Evolutionary conservation across 2,329 filamentous ascomycete species (phyloP), one percentile per base, ranked within the genome.

Genomic region (Zasmidium angulare): DNA sequence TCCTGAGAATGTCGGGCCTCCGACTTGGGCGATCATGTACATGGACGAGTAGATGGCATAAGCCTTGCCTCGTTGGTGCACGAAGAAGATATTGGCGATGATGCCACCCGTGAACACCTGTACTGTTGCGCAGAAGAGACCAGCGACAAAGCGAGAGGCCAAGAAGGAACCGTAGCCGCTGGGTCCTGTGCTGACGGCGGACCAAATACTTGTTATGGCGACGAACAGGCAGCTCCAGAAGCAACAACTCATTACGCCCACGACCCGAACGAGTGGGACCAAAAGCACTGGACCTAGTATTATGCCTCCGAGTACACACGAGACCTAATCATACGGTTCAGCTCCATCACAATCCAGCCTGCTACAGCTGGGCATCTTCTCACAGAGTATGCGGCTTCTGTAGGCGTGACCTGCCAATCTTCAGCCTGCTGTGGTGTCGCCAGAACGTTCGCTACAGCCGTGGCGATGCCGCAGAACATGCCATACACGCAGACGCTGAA

Each of bases 21-120:
- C 54, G 23, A 56, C 54, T 7, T 36, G 24, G 11, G 31, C 54
- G 20, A 56, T 26, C 21, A 50, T 31, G 46, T 50, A 56, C 22
- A 50, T 22, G 20, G 54, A 26, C 17, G 31, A 50, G 23, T 50
- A 43, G 29, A 56, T 43, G 46, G 46, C 46, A 14, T 29, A 50
- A 14, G 46, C 53, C 43, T 55, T 55, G 17, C 57, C 57, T 21
- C 57, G 46, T 22, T 55, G 52, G 49, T 59, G 57, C 12, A 55
- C 31, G 40, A 59, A 59, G 57, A 59, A 59, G 19, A 53, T 29
- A 24, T 59, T 49, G 17, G 46, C 22, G 26, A 59, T 59, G 31
- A 55, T 29, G 29, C 57, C 57, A 2, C 47, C 47, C 3, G 51
- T 50, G 21, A 59, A 40, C 46, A 54, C 40, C 29, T 49, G 46